Evolutionary conservation across 2,329 filamentous ascomycete species (phyloP), one percentile per base, ranked within the genome.

Genomic region (Colletotrichum magnum): DNA sequence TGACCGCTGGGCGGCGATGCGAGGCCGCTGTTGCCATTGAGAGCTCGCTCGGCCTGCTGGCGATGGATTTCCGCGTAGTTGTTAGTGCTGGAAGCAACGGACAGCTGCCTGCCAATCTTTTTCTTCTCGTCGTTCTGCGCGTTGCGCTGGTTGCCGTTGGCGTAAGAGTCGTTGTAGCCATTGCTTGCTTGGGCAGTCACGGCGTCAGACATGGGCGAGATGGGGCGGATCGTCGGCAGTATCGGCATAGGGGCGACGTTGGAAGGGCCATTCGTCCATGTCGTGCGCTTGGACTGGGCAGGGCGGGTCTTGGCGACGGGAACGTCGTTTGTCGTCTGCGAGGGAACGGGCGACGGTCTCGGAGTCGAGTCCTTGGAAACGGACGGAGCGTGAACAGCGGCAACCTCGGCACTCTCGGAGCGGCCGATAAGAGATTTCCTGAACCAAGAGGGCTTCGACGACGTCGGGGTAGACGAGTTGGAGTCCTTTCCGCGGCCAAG

Each of bases 91-190:
- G 95, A 98, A 65, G 94, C 93, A 53, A 98, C 91, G 1, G 96
- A 98, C 50, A 99, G 83, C 81, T 99, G 96, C 61, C 96, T 90
- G 65, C 95, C 95, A 82, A 98, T 94, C 85, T 99, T 99, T 87
- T 96, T 97, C 71, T 92, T 90, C 51, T 92, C 89, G 12, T 83
- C 81, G 7, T 77, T 75, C 16, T 78, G 74, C 36, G 78, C 75
- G 39, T 73, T 69, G 50, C 79, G 78, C 45, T 82, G 77, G 18
- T 80, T 82, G 39, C 80, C 80, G 58, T 81, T 81, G 51, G 64
- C 67, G 47, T 69, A 69, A 45, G 67, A 68, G 51, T 89, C 88
- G 74, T 81, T 84, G 75, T 89, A 86, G 51, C 67, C 67, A 66
- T 89, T 90, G 76, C 89, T 95, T 60, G 93, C 95, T 80, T 97